phyloP scores from a whole-genome alignment of 768 basidiomycete genomes.

The Tubosaeta brunneosetosa region DNA sequence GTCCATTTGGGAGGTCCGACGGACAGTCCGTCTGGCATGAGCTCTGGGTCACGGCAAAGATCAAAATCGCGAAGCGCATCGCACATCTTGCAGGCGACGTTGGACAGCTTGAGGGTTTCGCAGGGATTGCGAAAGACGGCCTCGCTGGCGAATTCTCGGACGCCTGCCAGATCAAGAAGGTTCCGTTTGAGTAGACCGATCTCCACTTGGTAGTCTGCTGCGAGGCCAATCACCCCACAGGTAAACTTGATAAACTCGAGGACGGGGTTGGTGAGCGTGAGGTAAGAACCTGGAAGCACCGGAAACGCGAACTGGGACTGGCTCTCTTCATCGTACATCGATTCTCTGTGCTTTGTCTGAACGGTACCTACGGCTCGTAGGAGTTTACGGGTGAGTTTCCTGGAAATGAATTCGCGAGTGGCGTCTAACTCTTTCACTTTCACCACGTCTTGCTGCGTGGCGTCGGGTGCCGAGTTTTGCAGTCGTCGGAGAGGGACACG shows the following conservation, averaged over 20 bases:
- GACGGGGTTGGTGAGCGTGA: constrained; percentile 70
- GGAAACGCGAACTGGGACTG: constrained; percentile 74
- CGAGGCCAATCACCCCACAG: constrained; percentile 76
- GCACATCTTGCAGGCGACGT: constrained; percentile 86
- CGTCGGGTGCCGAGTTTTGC: constrained; percentile 59
- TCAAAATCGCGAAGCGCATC: constrained; percentile 88
- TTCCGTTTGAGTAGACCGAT: constrained; percentile 86
- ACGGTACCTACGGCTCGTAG: constrained; percentile 64
- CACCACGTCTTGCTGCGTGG: constrained; percentile 59
- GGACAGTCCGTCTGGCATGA: constrained; percentile 55
- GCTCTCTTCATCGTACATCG: constrained; percentile 49
- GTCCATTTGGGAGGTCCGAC: constrained; percentile 56
- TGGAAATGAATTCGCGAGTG: constrained; percentile 70
- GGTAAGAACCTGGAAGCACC: constrained; percentile 78
- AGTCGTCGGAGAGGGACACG: constrained; percentile 72
- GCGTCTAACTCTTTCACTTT: constrained; percentile 68
- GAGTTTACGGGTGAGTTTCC: constrained; percentile 75
- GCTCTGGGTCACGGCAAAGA: constrained; percentile 87
- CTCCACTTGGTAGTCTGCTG: constrained; percentile 79
- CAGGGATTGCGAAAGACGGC: constrained; percentile 91
- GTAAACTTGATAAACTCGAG: constrained; percentile 88
- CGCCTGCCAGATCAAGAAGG: constrained; percentile 79
- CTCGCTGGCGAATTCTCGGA: constrained; percentile 82
- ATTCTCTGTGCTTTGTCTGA: constrained; percentile 56
- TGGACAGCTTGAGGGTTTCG: constrained; percentile 76